A percentile compares a stretch with the other conserved stretches of the same genome.
Conservation (phyloP, 2,329 filamentous ascomycete genomes). For the Colletotrichum orchidophilum region DNA sequence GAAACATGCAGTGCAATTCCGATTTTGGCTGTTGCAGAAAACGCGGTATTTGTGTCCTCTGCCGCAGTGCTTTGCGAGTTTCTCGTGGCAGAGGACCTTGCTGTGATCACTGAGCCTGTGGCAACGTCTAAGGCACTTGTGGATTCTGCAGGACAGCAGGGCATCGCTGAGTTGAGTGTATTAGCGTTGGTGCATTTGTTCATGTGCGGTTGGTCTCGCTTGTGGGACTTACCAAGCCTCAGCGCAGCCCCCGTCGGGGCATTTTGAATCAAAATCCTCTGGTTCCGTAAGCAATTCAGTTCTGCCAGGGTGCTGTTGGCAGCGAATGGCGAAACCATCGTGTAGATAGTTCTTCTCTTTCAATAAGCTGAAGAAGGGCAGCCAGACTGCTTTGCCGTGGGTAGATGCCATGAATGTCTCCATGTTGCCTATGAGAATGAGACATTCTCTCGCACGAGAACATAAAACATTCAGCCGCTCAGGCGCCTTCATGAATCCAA, state of each 20-base stretch:
- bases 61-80: constrained; percentile 57
- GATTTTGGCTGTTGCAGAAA: constrained; percentile 53
- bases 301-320: constrained; percentile 66
- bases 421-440: constrained; percentile 77
- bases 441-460: constrained; percentile 70
- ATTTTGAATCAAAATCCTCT: constrained; percentile 67
- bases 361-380: constrained; percentile 64
- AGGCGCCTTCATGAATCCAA: constrained; percentile 74
- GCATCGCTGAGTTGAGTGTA: background rate
- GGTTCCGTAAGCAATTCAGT: constrained; percentile 56
- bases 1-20: constrained; percentile 61
- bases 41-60: constrained; percentile 59
- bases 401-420: constrained; percentile 70
- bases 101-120: constrained; percentile 70
- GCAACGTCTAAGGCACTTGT: constrained; percentile 68
- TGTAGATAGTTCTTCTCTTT: constrained; percentile 61
- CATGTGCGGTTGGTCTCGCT: background rate
- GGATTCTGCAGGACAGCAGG: constrained; percentile 58
- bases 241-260: constrained; percentile 76
- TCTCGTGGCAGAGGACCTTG: constrained; percentile 47
- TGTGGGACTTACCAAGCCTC: constrained; percentile 64
- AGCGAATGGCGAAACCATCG: constrained; percentile 68
- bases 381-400: constrained; percentile 68
- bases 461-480: constrained; percentile 77
- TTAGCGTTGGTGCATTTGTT: background rate